Evolutionary conservation across 2,329 filamentous ascomycete species (phyloP).

Genomic region (Talaromyces rugulosus): DNA sequence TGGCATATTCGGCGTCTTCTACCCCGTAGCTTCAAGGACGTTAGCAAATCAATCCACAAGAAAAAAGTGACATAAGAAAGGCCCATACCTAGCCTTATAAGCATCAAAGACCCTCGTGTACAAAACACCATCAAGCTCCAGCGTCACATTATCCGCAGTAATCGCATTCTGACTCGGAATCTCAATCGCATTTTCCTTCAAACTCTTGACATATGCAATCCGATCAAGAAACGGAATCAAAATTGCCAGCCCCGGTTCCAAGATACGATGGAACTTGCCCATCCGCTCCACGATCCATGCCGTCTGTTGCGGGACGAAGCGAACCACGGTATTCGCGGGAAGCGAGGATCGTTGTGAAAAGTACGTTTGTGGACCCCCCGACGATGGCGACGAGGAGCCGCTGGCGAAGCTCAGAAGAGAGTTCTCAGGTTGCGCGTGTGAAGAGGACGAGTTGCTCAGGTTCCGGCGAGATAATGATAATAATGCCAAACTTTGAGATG

Average conservation of each 20-base stretch:
- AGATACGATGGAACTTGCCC: conserved; percentile 92
- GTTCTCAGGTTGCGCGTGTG: conserved; percentile 26
- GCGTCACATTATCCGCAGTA: conserved; percentile 94
- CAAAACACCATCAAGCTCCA: conserved; percentile 91
- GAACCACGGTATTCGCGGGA: conserved; percentile 89
- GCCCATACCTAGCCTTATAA: conserved; percentile 82
- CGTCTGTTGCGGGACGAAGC: conserved; percentile 98
- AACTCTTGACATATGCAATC: conserved; percentile 94
- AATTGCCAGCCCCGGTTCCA: conserved; percentile 86
- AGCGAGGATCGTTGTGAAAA: conserved; percentile 64
- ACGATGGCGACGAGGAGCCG: conserved; percentile 20
- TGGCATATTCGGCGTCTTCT: conserved; percentile 97
- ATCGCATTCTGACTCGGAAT: conserved; percentile 98
- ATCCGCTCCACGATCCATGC: conserved; percentile 99
- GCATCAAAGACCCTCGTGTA: conserved; percentile 97
- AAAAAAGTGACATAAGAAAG: not conserved
- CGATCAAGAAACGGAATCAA: conserved; percentile 87
- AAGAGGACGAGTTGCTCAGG: conserved; percentile 26
- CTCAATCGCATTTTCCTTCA: conserved; percentile 95
- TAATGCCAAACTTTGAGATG: conserved; percentile 4
- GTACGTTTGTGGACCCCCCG: conserved; percentile 62
- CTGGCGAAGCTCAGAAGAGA: conserved; percentile 28
- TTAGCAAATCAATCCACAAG: conserved; percentile 5
- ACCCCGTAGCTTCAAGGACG: conserved; percentile 73
- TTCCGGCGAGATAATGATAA: conserved; percentile 17